phyloP scores from a whole-genome alignment of 495 filamentous ascomycete genomes.

The Sabuloglossum arenarium region DNA sequence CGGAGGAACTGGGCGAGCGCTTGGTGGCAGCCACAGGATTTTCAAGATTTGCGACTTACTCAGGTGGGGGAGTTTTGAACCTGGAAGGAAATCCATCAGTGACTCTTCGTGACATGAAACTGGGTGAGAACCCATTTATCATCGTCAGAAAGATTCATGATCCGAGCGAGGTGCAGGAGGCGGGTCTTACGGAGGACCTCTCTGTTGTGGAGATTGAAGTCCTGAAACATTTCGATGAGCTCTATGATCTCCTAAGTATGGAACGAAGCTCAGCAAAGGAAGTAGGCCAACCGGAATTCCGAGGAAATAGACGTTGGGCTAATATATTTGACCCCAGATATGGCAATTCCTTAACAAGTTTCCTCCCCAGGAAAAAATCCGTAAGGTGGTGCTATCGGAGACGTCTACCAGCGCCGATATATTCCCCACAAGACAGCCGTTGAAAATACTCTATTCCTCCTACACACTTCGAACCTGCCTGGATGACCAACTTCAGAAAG shows the following conservation, averaged over 20 bases:
- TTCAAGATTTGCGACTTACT: constrained; percentile 11
- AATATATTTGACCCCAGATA: constrained; percentile 24
- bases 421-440: constrained; percentile 50
- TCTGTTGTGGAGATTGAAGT: constrained; percentile 49
- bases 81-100: constrained; percentile 28
- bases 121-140: constrained; percentile 37
- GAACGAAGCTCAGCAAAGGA: constrained; percentile 24
- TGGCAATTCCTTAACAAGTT: constrained; percentile 55
- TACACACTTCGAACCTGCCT: constrained; percentile 36
- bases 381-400: constrained; percentile 32
- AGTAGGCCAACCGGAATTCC: neutral
- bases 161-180: constrained; percentile 15
- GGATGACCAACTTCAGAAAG: constrained; percentile 21
- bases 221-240: constrained; percentile 61
- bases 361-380: constrained; percentile 40
- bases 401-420: constrained; percentile 30
- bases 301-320: neutral
- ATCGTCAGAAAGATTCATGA: constrained; percentile 28
- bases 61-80: constrained; percentile 25
- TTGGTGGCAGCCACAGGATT: constrained; percentile 3
- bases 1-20: constrained; percentile 39
- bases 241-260: constrained; percentile 65
- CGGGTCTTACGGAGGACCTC: constrained; percentile 17
- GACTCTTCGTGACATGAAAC: constrained; percentile 32
- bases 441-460: constrained; percentile 52